Base-by-base conservation (phyloP, 805 yeast genomes). In the Yamadazyma endophytica region DNA sequence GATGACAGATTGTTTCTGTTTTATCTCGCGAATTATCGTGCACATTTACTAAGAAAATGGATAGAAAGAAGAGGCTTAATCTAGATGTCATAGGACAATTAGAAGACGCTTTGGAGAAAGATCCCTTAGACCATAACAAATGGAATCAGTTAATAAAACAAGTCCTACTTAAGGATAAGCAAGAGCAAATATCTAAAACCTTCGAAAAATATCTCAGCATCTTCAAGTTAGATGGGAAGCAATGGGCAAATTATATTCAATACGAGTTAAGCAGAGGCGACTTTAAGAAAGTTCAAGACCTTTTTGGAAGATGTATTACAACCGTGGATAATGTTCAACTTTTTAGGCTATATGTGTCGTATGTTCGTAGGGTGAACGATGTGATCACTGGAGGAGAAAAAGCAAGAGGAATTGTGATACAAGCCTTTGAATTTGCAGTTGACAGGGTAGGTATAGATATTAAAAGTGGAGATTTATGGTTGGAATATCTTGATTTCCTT, bases 361-460 rank as follows among this genome's bases (percentile, higher is more conserved):
- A 84, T 52, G 86, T 89, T 17, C 76, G 89, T 34, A 67, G 86
- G 26, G 75, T 71, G 33, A 78, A 83, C 46, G 73, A 75, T 44
- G 68, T 82, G 14, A 75, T 82, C 32, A 81, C 88, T 4, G 94
- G 90, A 15, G 92, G 92, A 21, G 94, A 82, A 50, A 78, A 73
- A 40, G 89, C 92, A 0, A 64, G 92, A 41, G 71, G 79, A 8
- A 71, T 75, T 2, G 83, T 89, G 9, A 66, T 81, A 12, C 82
- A 79, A 50, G 95, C 96, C 1, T 90, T 79, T 52, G 94, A 88
- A 39, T 75, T 83, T 51, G 95, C 94, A 1, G 63, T 84, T 13
- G 77, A 71, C 17, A 74, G 78, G 37, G 85, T 89, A 30, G 96
- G 96, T 0, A 58, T 76, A 19, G 97, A 92, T 52, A 73, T 82